Percentiles rank a stretch among this genome's conserved stretches.
phyloP scores from a whole-genome alignment of 129 eudicot genomes.

The Artemisia tridentata region DNA sequence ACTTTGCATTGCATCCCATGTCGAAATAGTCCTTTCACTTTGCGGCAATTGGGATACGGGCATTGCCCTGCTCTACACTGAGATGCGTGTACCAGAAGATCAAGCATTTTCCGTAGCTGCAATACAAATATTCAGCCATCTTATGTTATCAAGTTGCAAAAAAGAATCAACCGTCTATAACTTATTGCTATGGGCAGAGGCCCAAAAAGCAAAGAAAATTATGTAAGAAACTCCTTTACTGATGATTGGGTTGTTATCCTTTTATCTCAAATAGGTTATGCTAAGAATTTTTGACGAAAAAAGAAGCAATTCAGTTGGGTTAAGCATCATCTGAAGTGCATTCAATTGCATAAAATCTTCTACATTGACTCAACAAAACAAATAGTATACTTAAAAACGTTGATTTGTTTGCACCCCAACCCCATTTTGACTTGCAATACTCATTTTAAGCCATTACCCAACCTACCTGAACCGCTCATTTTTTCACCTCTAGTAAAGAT shows the following conservation, averaged over 20 bases:
- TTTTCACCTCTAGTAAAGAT: too few species aligned
- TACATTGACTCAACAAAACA: too few species aligned
- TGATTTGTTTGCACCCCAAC: too few species aligned
- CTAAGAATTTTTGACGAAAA: background rate
- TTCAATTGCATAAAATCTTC: background rate
- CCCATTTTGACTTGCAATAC: too few species aligned
- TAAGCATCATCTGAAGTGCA: background rate
- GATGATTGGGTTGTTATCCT: background rate
- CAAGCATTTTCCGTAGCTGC: slow-evolving; percentile 96
- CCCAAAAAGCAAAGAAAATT: background rate
- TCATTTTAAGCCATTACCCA: too few species aligned
- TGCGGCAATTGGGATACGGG: slow-evolving; percentile 81
- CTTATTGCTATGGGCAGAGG: background rate
- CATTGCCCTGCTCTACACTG: slow-evolving; percentile 78
- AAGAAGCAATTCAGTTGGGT: background rate
- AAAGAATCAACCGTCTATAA: background rate
- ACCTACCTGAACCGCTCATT: too few species aligned
- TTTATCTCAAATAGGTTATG: background rate
- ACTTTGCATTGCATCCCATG: slow-evolving; percentile 80
- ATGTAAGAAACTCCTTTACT: background rate
- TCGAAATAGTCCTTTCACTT: slow-evolving; percentile 94
- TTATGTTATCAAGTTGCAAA: background rate
- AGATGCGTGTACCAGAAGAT: slow-evolving; percentile 94
- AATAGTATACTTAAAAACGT: too few species aligned
- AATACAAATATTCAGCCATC: slow-evolving; percentile 7